Evolutionary conservation across 176 grass and related monocot species (phyloP), one percentile per base, ranked within the genome.

Genomic region (Avena insularis): DNA sequence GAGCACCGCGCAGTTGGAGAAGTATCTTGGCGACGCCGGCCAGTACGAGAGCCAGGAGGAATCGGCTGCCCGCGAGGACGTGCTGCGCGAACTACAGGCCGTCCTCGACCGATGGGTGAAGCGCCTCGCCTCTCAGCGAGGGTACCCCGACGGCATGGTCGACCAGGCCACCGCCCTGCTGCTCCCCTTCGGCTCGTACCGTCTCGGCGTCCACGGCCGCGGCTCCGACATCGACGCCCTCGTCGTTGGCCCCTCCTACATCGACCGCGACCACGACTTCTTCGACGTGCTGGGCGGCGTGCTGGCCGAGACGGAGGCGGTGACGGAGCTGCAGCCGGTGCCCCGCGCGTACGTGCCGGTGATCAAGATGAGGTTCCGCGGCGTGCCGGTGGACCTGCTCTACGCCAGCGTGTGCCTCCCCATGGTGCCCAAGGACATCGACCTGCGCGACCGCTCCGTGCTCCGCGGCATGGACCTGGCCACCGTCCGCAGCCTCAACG

Each of bases 221-320:
- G 93, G 88, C 82, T 90, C 95, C 79, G 95, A 98, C 54, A 89
- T 98, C 78, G 95, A 98, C 86, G 92, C 88, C 55, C 88, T 95
- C 58, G 94, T 94, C 84, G 86, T 98, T n/a, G 93, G 95, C 4
- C 93, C 95, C 17, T 92, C 86, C 80, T 98, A 86, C 89, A 90
- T 92, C 11, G 88, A 89, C 73, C 86, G 91, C 70, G 93, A 95
- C 55, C 77, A 79, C 29, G 88, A 92, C 71, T 98, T 98, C 83
- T 98, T 98, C 58, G 82, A 75, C 10, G 87, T 66, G 38, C 85
- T 98, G n/a, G 91, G 70, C 77, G 86, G 69, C 77, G 84, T 61
- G 72, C 88, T 98, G 53, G 77, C 87, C 10, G 87, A 85, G 87
- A 89, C 85, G 79, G 91, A 86, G 75, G 83, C 87, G 6, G 91